A percentile compares a stretch with the other conserved stretches of the same genome.
phyloP scores from a whole-genome alignment of 192 early-diverging fungal species.

The Rhizophagus sp. region DNA sequence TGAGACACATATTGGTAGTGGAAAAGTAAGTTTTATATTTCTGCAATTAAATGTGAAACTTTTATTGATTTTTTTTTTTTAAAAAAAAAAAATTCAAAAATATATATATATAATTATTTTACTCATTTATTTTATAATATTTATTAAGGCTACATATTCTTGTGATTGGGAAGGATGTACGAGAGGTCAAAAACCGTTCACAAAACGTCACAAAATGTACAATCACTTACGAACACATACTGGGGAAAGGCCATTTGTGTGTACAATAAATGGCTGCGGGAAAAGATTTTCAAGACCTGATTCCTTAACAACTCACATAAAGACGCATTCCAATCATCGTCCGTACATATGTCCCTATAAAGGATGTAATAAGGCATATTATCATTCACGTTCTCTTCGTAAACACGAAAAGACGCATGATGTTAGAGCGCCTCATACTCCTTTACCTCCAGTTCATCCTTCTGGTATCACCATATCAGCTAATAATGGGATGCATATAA shows the following conservation, averaged over 20 bases:
- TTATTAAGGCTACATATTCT: constrained; percentile 42
- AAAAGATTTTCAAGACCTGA: constrained; percentile 52
- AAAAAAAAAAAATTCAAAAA: too few relatives aligned
- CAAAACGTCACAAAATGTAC: constrained; percentile 69
- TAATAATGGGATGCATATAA: constrained; percentile 22
- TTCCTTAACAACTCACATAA: constrained; percentile 54
- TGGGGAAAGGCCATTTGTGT: constrained; percentile 73
- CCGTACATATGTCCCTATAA: constrained; percentile 54
- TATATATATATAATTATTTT: too few relatives aligned
- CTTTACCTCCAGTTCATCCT: constrained; percentile 28
- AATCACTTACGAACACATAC: constrained; percentile 75
- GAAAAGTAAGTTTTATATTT: constrained; percentile 44
- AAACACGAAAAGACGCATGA: constrained; percentile 55
- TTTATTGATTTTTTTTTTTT: too few relatives aligned
- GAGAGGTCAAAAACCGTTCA: constrained; percentile 56
- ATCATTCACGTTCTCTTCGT: constrained; percentile 60
- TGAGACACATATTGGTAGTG: constrained; percentile 56
- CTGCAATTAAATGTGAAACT: too few relatives aligned
- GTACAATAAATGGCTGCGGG: constrained; percentile 53
- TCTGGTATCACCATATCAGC: background rate
- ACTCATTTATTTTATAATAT: too few relatives aligned
- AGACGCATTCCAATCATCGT: constrained; percentile 57
- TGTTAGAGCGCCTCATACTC: background rate
- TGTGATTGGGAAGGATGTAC: constrained; percentile 52
- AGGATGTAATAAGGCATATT: constrained; percentile 62